These are phyloP conservation scores for Lachancea thermotolerans DNA, from an alignment of 805 yeast species.

Conservation along the genomic window DNA sequence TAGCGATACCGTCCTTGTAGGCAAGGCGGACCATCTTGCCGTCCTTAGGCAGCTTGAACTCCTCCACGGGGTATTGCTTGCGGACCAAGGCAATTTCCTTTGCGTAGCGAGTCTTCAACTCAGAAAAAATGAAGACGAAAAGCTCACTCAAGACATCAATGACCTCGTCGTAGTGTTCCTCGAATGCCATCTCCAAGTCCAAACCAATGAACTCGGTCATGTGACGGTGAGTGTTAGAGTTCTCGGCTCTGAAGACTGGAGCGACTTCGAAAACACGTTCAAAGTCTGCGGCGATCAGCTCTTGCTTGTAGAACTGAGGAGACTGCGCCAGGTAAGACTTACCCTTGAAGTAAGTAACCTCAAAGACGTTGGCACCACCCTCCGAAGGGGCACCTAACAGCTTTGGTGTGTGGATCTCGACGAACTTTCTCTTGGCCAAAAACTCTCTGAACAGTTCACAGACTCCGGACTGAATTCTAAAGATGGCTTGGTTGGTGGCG, in stretches of 20 bases:
- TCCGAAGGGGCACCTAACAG: slow-evolving; percentile 92
- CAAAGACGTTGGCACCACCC: slow-evolving; percentile 97
- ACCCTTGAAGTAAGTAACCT: slow-evolving; percentile 85
- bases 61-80: slow-evolving; percentile 95
- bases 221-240: slow-evolving; percentile 98
- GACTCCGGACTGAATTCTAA: slow-evolving; percentile 88
- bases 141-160: slow-evolving; percentile 55
- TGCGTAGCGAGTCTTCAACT: slow-evolving; percentile 71
- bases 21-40: slow-evolving; percentile 89
- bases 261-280: slow-evolving; percentile 95
- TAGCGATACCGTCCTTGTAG: slow-evolving; percentile 83
- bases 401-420: slow-evolving; percentile 95
- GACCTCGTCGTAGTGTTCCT: slow-evolving; percentile 96
- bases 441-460: slow-evolving; percentile 85
- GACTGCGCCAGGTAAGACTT: slow-evolving; percentile 95
- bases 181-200: slow-evolving; percentile 96
- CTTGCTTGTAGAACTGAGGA: slow-evolving; percentile 97
- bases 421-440: slow-evolving; percentile 57
- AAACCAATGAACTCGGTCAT: slow-evolving; percentile 98
- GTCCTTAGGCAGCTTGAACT: slow-evolving; percentile 86
- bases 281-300: slow-evolving; percentile 95
- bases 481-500: slow-evolving; percentile 94
- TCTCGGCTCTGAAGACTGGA: slow-evolving; percentile 98
- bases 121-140: slow-evolving; percentile 81
- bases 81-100: slow-evolving; percentile 85